These are phyloP conservation scores for Gaultheria prostrata DNA, from an alignment of 148 eudicot species.

Conservation along the genomic window DNA sequence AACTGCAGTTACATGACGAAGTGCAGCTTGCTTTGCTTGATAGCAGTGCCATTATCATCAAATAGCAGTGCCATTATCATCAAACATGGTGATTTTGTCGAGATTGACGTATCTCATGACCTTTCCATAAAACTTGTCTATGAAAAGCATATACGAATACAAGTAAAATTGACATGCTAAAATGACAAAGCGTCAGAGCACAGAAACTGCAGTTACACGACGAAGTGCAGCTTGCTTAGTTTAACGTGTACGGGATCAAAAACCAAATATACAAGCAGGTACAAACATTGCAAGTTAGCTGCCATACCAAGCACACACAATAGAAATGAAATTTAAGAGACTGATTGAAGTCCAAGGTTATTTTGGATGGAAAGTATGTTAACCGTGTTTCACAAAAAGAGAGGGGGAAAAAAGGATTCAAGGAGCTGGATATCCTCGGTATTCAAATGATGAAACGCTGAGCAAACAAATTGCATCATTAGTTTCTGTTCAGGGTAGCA, in stretches of 20 bases:
- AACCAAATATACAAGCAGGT: neutral
- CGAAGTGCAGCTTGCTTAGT: too few species aligned
- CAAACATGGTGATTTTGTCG: too few species aligned
- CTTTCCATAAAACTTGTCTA: too few species aligned
- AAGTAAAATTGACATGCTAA: too few species aligned
- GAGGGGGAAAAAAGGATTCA: neutral
- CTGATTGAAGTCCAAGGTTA: neutral
- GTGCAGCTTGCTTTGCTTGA: neutral
- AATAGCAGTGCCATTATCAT: too few species aligned
- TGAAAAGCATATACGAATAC: too few species aligned
- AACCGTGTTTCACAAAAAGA: neutral
- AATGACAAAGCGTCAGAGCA: too few species aligned
- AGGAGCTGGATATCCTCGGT: neutral
- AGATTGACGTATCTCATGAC: too few species aligned
- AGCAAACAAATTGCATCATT: neutral
- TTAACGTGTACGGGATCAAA: too few species aligned
- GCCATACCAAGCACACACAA: neutral
- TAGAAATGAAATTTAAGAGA: neutral
- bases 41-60: too few species aligned
- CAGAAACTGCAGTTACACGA: too few species aligned
- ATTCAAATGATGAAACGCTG: neutral
- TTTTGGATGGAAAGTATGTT: neutral
- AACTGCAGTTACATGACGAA: too few species aligned
- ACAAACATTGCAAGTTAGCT: neutral
- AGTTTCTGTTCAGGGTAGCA: neutral